Conservation (phyloP, 2,329 filamentous ascomycete species). For the Truncatella angustata region DNA sequence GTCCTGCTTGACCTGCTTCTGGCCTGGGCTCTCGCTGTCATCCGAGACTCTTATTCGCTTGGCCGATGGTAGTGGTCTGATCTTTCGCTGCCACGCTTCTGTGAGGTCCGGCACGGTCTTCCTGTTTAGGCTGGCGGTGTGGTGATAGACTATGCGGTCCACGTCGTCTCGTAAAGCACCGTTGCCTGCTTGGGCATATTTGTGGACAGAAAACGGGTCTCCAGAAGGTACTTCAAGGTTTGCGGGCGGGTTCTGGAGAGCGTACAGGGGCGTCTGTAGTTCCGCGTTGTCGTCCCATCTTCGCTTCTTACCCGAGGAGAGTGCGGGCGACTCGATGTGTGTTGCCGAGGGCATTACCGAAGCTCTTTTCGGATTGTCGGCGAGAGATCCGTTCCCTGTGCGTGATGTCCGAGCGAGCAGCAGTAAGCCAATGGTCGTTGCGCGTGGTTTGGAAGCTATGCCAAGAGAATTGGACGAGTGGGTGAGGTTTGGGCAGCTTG, state of each 20-base stretch:
- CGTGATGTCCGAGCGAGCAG: no score
- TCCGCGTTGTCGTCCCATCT: constrained; percentile 33
- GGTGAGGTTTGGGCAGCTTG: neutral
- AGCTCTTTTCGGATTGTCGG: neutral
- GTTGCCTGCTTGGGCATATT: constrained; percentile 16
- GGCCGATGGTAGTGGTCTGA: constrained; percentile 23
- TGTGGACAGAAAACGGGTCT: constrained; percentile 15
- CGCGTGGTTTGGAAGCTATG: no score
- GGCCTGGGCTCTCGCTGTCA: constrained; percentile 15
- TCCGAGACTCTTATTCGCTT: constrained; percentile 24
- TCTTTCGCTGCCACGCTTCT: constrained; percentile 23
- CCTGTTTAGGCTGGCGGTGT: constrained; percentile 4
- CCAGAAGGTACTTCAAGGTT: constrained; percentile 6
- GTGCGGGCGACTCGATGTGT: constrained; percentile 25
- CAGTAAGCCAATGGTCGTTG: no score
- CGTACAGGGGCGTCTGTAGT: constrained; percentile 26
- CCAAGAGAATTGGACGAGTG: neutral
- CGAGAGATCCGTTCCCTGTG: neutral
- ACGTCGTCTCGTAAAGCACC: constrained; percentile 20
- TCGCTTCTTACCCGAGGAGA: constrained; percentile 34
- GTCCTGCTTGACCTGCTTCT: neutral
- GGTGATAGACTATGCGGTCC: constrained; percentile 20
- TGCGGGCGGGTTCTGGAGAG: neutral
- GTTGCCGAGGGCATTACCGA: constrained; percentile 35
- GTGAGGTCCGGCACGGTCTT: constrained; percentile 1